Conservation (phyloP, 768 basidiomycete genomes). For the Kwoniella bestiolae region DNA sequence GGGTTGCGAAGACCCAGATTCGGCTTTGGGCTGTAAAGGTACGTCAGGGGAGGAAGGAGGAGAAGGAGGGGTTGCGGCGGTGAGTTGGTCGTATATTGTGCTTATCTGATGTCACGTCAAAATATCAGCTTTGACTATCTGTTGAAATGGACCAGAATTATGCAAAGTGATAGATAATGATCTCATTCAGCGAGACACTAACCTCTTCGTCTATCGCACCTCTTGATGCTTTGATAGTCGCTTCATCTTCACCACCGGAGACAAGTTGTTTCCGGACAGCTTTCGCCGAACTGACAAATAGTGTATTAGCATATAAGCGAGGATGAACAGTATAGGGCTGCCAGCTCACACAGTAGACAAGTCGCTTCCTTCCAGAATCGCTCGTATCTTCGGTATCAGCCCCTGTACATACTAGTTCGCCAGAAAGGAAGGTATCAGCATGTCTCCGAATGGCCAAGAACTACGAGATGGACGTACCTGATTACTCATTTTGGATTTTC, state of each 20-base stretch:
- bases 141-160: neutral
- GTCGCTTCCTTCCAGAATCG: conserved; percentile 41
- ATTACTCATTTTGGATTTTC: conserved; percentile 5
- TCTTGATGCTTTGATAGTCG: conserved; percentile 70
- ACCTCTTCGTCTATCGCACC: conserved; percentile 73
- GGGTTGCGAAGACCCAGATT: conserved; percentile 35
- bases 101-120: conserved; percentile 35
- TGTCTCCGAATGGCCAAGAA: too few relatives aligned
- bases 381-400: conserved; percentile 38
- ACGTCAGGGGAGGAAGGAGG: conserved; percentile 26
- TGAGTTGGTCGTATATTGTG: conserved; percentile 47
- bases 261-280: conserved; percentile 78
- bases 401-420: conserved; percentile 33
- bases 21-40: conserved; percentile 18
- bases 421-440: too few relatives aligned
- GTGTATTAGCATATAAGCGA: too few relatives aligned
- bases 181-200: conserved; percentile 51
- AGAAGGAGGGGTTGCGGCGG: conserved; percentile 16
- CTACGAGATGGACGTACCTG: conserved; percentile 6
- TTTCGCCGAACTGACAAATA: conserved; percentile 65
- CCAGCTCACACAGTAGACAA: conserved; percentile 39
- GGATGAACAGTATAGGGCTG: neutral
- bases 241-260: conserved; percentile 58
- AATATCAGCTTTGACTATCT: neutral
- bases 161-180: neutral